These are phyloP conservation scores for Elsinoe ampelina DNA, from an alignment of 2,329 filamentous ascomycete species.

Conservation along the genomic window DNA sequence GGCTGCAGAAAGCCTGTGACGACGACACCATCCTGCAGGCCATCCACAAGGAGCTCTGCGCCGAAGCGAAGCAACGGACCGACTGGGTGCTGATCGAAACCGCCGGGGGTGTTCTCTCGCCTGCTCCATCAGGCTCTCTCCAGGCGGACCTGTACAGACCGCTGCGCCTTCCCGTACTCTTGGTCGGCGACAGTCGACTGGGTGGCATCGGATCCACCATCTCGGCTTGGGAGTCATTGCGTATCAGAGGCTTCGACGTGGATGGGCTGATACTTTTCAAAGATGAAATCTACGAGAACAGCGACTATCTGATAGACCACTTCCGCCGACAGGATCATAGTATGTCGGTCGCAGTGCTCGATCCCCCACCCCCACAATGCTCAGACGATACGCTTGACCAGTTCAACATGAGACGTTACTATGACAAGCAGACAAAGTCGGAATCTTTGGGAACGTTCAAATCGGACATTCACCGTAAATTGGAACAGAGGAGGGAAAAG, in stretches of 20 bases:
- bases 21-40: slow-evolving; percentile 27
- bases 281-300: slow-evolving; percentile 57
- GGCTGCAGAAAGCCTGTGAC: neutral
- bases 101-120: slow-evolving; percentile 73
- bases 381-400: slow-evolving; percentile 40
- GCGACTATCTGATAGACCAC: slow-evolving; percentile 57
- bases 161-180: slow-evolving; percentile 60
- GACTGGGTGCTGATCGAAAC: slow-evolving; percentile 69
- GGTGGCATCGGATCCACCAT: slow-evolving; percentile 76
- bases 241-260: slow-evolving; percentile 69
- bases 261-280: slow-evolving; percentile 60
- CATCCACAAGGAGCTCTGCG: slow-evolving; percentile 33
- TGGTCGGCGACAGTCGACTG: slow-evolving; percentile 65
- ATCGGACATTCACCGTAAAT: slow-evolving; percentile 43
- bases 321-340: slow-evolving; percentile 37
- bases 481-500: slow-evolving; percentile 47
- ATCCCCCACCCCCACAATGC: slow-evolving; percentile 48
- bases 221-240: slow-evolving; percentile 68
- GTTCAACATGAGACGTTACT: slow-evolving; percentile 55
- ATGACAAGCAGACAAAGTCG: slow-evolving; percentile 39
- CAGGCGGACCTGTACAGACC: slow-evolving; percentile 72
- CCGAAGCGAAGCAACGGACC: slow-evolving; percentile 34
- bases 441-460: slow-evolving; percentile 39
- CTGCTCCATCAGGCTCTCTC: slow-evolving; percentile 62
- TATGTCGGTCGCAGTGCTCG: neutral